phyloP scores from a whole-genome alignment of 1,139 yeast species.

The Geotrichum citri-aurantii region DNA sequence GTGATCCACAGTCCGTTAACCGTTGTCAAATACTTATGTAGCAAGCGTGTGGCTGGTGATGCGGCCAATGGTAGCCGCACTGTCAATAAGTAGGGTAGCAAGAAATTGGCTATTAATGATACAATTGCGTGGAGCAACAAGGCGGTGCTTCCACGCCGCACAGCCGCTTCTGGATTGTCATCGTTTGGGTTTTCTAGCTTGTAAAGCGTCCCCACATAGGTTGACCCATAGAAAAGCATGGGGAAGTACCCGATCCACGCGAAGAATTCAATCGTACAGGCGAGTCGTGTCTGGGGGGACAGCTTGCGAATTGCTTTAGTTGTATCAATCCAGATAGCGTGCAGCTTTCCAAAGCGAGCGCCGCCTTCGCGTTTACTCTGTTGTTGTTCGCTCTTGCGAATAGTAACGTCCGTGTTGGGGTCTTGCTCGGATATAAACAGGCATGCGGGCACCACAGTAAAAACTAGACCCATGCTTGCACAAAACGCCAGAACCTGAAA shows the following conservation, averaged over 20 bases:
- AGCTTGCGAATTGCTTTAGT: conserved; percentile 37
- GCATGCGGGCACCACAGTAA: conserved; percentile 37
- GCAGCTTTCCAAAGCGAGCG: conserved; percentile 8
- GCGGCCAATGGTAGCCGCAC: background rate
- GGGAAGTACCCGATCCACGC: conserved; percentile 52
- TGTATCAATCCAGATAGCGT: conserved; percentile 32
- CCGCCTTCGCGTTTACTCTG: background rate
- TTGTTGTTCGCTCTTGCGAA: conserved; percentile 24
- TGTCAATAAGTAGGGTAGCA: conserved; percentile 36
- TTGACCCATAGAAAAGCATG: conserved; percentile 46
- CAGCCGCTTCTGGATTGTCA: conserved; percentile 34
- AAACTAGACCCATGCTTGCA: conserved; percentile 37
- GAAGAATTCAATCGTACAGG: conserved; percentile 44
- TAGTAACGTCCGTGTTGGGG: conserved; percentile 41
- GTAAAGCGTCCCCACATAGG: conserved; percentile 46
- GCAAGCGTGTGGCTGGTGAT: background rate
- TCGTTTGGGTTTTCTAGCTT: conserved; percentile 32
- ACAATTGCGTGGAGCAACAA: conserved; percentile 41
- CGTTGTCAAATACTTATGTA: conserved; percentile 20
- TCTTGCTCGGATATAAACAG: conserved; percentile 41
- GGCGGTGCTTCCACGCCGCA: conserved; percentile 44
- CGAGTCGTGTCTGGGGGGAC: conserved; percentile 41
- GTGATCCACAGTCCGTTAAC: conserved; percentile 40
- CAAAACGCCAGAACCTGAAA: conserved; percentile 41
- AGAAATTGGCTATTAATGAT: conserved; percentile 38